Evolutionary conservation across 2,329 filamentous ascomycete species (phyloP), one percentile per base, ranked within the genome.

Genomic region (Alternaria dauci): DNA sequence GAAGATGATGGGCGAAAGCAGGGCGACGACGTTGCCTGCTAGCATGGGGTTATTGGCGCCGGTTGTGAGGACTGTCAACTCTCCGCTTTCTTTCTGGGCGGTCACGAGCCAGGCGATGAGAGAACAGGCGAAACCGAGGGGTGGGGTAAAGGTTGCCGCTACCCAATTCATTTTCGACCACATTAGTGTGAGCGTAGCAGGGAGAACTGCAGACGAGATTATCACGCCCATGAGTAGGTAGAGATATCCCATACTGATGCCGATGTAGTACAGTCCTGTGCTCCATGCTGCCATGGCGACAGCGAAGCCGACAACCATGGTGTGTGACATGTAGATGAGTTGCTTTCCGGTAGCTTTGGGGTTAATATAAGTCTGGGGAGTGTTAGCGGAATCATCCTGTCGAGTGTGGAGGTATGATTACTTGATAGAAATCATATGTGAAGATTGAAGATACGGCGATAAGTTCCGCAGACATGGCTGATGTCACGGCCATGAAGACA

Each of bases 181-280:
- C 60, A 93, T 83, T 0, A 97, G 85, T 0, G 92, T 91, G 63
- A 96, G 81, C 0, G 92, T 90, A 0, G 92, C 91, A 0, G 94
- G 93, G 12, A 97, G 85, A 4, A 96, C 93, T 3, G 92, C 93
- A 0, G 91, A 88, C 0, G 90, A 93, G 73, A 97, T 95, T 71
- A 97, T 92, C 52, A 93, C 91, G 8, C 93, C 94, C 93, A 97
- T 97, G 74, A 96, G 87, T 1, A 96, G 82, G 73, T 96, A 96
- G 3, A 96, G 83, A 71, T 94, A 96, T 11, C 93, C 93, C 91
- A 97, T 95, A 11, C 87, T 90, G 62, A 97, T 91, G 20, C 90
- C 80, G 23, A 80, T 80, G 64, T 82, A 83, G 66, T 81, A 75
- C 0, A 95, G 85, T 0, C 91, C 92, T 0, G 92, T 91, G 0